These are phyloP conservation scores for Rugonectria rugulosa DNA, from an alignment of 2,329 filamentous ascomycete species.

Conservation along the genomic window DNA sequence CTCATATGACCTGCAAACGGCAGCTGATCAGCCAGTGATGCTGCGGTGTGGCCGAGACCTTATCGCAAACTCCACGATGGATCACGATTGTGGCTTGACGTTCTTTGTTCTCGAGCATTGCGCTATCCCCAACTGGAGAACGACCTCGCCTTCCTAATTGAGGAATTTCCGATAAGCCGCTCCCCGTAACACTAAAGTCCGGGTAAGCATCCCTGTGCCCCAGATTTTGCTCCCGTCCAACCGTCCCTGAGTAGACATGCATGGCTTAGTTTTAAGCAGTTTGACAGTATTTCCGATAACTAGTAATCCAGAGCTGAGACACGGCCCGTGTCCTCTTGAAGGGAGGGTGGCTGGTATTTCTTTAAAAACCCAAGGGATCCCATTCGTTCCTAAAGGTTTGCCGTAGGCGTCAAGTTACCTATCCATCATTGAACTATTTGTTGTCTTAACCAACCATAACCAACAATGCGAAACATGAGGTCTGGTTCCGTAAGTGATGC, in stretches of 20 bases:
- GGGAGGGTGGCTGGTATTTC: too few species aligned
- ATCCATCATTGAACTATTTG: neutral
- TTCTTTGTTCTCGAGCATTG: neutral
- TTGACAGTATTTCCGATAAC: too few species aligned
- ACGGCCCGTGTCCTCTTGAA: too few species aligned
- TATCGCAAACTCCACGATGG: neutral
- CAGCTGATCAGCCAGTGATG: neutral
- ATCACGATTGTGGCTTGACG: neutral
- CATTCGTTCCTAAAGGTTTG: too few species aligned
- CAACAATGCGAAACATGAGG: conserved; percentile 5
- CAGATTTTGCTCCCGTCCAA: neutral
- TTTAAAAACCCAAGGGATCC: neutral
- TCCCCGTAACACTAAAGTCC: neutral
- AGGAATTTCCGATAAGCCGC: conserved; percentile 5
- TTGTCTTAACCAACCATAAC: neutral
- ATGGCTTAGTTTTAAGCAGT: too few species aligned
- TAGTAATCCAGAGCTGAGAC: too few species aligned
- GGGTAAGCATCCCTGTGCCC: neutral
- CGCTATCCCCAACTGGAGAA: neutral
- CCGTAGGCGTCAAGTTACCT: too few species aligned
- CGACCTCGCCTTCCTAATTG: conserved; percentile 7
- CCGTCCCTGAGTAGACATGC: too few species aligned
- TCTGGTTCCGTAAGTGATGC: neutral
- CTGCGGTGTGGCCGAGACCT: neutral
- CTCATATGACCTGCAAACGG: too few species aligned